Percentiles rank a stretch among this genome's conserved stretches.
Evolutionary conservation across 1,284 basidiomycete species (phyloP).

Genomic region (Pascua guehoae): DNA sequence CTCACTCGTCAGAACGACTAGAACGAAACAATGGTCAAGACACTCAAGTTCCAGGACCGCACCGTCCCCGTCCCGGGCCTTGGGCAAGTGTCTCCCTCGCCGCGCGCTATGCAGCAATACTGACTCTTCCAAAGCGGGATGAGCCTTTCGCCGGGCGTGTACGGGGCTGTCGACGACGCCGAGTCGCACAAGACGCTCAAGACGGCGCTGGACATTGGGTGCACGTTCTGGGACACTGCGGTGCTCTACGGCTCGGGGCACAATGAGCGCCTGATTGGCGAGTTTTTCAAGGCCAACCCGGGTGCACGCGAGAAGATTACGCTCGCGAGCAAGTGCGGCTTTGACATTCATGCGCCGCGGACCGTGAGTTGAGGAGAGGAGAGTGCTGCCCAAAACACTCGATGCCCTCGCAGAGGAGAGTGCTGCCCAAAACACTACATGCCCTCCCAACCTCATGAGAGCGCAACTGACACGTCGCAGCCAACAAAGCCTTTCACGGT

Average conservation of each 20-base stretch:
- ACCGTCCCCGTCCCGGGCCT: slow-evolving; percentile 33
- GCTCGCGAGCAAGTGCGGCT: slow-evolving; percentile 48
- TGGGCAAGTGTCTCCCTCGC: slow-evolving; percentile 21
- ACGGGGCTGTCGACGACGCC: slow-evolving; percentile 26
- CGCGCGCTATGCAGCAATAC: no score
- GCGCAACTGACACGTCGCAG: slow-evolving; percentile 8
- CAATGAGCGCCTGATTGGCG: slow-evolving; percentile 46
- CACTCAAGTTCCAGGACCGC: slow-evolving; percentile 30
- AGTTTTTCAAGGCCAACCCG: slow-evolving; percentile 38
- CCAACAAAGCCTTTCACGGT: slow-evolving; percentile 1
- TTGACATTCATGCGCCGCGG: slow-evolving; percentile 17
- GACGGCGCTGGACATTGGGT: slow-evolving; percentile 39
- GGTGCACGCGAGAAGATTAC: slow-evolving; percentile 43
- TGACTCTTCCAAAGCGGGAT: slow-evolving; percentile 19
- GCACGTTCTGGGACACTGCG: slow-evolving; percentile 45
- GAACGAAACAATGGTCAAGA: slow-evolving; percentile 10
- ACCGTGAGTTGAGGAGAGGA: no score
- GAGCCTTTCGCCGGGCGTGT: slow-evolving; percentile 21
- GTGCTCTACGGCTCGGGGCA: slow-evolving; percentile 40
- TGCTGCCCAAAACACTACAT: no score
- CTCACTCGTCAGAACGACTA: no score
- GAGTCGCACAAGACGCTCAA: slow-evolving; percentile 25
- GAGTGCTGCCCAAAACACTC: no score
- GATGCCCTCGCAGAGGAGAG: no score
- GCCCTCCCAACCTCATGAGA: no score